phyloP scores from a whole-genome alignment of 2,329 filamentous ascomycete genomes.

The Furcasterigmium furcatum region DNA sequence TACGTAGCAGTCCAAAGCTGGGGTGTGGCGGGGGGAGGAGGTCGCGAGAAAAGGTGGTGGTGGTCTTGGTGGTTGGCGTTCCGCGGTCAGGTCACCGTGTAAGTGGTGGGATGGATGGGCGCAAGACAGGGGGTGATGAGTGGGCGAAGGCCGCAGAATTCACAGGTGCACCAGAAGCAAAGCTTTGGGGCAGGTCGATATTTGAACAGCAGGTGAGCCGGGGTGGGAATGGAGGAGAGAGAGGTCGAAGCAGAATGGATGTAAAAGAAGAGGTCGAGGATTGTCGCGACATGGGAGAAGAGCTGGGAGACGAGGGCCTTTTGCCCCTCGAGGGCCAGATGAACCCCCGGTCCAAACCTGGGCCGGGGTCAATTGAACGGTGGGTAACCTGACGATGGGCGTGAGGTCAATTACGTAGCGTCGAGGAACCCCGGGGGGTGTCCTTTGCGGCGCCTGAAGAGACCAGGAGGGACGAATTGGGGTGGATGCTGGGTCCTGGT shows the following conservation, averaged over 20 bases:
- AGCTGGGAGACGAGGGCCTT: slow-evolving; percentile 1
- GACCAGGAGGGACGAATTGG: too few relatives aligned
- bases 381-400: slow-evolving; percentile 12
- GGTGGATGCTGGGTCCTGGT: too few relatives aligned
- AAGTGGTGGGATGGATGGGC: too few relatives aligned
- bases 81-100: slow-evolving; percentile 7
- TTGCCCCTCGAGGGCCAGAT: slow-evolving; percentile 3
- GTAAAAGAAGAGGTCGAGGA: not conserved
- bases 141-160: too few relatives aligned
- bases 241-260: not conserved
- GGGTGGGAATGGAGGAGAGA: slow-evolving; percentile 2
- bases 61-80: not conserved
- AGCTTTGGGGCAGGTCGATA: slow-evolving; percentile 13
- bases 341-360: not conserved
- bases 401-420: slow-evolving; percentile 14
- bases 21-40: slow-evolving; percentile 3
- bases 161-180: slow-evolving; percentile 5
- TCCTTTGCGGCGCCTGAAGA: too few relatives aligned
- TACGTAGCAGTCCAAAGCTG: too few relatives aligned
- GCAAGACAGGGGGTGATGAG: too few relatives aligned
- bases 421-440: too few relatives aligned
- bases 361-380: slow-evolving; percentile 1
- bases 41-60: not conserved
- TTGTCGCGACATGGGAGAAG: not conserved
- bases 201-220: slow-evolving; percentile 10